Evolutionary conservation across 495 filamentous ascomycete species (phyloP), one percentile per base, ranked within the genome.

Genomic region (Penicillium turbatum): DNA sequence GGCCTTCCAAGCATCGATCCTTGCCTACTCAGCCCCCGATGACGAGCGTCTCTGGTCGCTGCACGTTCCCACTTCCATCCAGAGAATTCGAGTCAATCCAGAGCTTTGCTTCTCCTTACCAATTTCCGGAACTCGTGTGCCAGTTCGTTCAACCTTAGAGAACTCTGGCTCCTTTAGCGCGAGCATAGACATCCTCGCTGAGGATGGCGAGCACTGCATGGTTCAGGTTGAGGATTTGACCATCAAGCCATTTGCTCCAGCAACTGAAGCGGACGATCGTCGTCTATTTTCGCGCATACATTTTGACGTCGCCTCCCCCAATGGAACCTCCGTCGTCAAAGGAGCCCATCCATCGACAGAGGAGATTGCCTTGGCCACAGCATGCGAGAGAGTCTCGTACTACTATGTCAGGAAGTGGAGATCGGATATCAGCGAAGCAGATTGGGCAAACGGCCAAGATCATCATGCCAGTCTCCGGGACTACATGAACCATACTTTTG

Each of bases 1-100:
- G 17, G 75, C 69, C 38, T 72, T 81, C 31, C 79, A 82, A 38
- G 60, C 70, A 0, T 65, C 68, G 0, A 74, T 80, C 27, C 51
- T 74, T 21, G 67, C 76, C 0, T 68, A 74, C 24, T 68, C 76
- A 0, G 69, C 68, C 2, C 76, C 78, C 2, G 72, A 70, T 13
- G 78, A 81, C 36, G 63, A 50, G 3, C 13, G 27, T 12, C 12
- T 54, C 3, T 34, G 42, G 35, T 31, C 51, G 5, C n/a, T 34
- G 10, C 15, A 34, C 12, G 24, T 54, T 7, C 51, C 51, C 1
- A 41, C 29, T 2, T 9, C 3, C 3, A 35, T 53, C 17, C 7
- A 15, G 3, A 26, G 21, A 21, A 41, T 51, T 12, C 48, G 48
- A 21, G 15, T 51, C 7, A 41, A 41, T 11, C 35, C 35, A 3